Evolutionary conservation across 1,284 basidiomycete genomes (phyloP).

Genomic region (Ustilago curta): DNA sequence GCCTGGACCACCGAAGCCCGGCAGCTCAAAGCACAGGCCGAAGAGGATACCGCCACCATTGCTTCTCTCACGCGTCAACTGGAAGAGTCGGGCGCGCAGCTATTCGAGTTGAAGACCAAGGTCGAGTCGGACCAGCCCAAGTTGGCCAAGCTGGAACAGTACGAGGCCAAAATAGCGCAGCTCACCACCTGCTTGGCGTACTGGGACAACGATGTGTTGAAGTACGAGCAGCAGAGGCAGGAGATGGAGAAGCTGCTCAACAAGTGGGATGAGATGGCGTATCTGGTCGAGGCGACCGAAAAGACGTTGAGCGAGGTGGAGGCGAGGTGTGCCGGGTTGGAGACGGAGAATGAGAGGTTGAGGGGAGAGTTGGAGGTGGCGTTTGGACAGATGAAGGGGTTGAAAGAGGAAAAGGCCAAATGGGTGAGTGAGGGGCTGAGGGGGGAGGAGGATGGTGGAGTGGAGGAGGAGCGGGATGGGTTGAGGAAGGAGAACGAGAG

Average conservation of each 20-base stretch:
- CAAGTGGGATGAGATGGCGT: conserved; percentile 60
- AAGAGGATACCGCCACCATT: conserved; percentile 42
- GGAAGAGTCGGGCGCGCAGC: conserved; percentile 51
- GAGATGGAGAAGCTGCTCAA: conserved; percentile 61
- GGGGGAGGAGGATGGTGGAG: not conserved
- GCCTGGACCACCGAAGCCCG: conserved; percentile 53
- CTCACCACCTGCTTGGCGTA: conserved; percentile 49
- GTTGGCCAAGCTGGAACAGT: conserved; percentile 51
- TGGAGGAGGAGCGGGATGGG: conserved; percentile 17
- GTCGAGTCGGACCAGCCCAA: conserved; percentile 45
- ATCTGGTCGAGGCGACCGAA: conserved; percentile 58
- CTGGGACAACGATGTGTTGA: conserved; percentile 61
- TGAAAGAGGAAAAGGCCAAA: conserved; percentile 26
- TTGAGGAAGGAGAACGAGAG: conserved; percentile 17
- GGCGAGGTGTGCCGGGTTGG: conserved; percentile 14
- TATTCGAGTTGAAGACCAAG: conserved; percentile 59
- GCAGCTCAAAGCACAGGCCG: conserved; percentile 53
- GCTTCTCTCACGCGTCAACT: conserved; percentile 40
- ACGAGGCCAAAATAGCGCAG: conserved; percentile 54
- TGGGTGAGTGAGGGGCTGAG: conserved; percentile 6
- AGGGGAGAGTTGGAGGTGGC: conserved; percentile 23
- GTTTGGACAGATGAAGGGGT: not conserved
- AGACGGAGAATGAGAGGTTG: conserved; percentile 37
- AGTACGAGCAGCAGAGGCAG: conserved; percentile 57
- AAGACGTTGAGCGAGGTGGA: conserved; percentile 24